Percentiles rank a stretch among this genome's conserved stretches.
These are phyloP conservation scores for Pyrus hybrid DNA, from an alignment of 331 rosid genomes.

Conservation along the genomic window DNA sequence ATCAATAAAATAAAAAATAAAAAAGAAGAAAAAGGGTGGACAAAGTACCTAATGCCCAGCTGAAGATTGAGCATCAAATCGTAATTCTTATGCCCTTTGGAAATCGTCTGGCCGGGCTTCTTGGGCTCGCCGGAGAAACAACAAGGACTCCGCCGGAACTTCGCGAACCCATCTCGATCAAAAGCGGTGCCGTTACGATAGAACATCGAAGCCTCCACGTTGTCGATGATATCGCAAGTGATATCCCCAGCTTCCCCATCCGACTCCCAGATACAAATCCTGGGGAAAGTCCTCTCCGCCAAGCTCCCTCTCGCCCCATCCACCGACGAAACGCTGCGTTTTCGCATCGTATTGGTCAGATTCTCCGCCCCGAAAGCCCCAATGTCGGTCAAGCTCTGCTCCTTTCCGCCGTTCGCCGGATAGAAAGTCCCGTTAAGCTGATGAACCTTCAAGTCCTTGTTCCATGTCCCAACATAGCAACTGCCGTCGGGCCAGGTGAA, in stretches of 20 bases:
- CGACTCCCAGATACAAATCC: constrained; percentile 97
- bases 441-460: constrained; percentile 51
- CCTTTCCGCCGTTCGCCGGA: constrained; percentile 36
- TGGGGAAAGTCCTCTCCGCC: constrained; percentile 67
- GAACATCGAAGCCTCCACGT: constrained; percentile 89
- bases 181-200: constrained; percentile 46
- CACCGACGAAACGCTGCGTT: constrained; percentile 53
- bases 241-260: constrained; percentile 99
- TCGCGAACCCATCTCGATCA: constrained; percentile 37
- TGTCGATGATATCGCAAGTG: constrained; percentile 87
- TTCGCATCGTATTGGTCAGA: constrained; percentile 45
- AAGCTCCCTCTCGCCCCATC: constrained; percentile 57
- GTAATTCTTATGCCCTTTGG: constrained; percentile 86
- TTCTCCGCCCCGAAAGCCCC: constrained; percentile 40
- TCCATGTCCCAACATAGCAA: constrained; percentile 68
- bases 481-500: constrained; percentile 80
- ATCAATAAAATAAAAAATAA: not conserved
- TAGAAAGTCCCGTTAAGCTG: constrained; percentile 56
- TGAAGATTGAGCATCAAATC: constrained; percentile 97
- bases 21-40: too few relatives aligned
- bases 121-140: constrained; percentile 65
- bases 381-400: constrained; percentile 15
- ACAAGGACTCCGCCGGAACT: constrained; percentile 44
- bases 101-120: constrained; percentile 69
- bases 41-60: constrained; percentile 76